A percentile compares a stretch with the other conserved stretches of the same genome.
These are phyloP conservation scores for Xylaria hypoxylon DNA, from an alignment of 2,329 filamentous ascomycete genomes.

Conservation along the genomic window DNA sequence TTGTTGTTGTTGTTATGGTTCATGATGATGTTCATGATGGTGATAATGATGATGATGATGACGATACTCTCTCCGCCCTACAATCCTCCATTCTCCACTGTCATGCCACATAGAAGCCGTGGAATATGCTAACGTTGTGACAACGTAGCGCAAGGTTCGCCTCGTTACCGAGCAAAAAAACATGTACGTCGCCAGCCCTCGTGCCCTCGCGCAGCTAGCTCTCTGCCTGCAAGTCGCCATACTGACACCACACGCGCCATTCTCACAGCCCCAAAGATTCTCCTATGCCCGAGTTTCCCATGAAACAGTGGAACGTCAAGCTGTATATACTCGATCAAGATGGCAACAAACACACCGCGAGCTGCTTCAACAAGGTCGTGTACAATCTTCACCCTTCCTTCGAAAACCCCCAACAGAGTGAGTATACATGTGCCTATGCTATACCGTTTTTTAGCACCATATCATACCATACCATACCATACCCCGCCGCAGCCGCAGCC, in stretches of 20 bases:
- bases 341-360: constrained; percentile 84
- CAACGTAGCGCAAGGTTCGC: constrained; percentile 85
- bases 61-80: not conserved
- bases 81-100: not conserved
- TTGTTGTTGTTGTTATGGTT: too few species aligned
- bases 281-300: constrained; percentile 87
- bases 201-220: not conserved
- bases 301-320: constrained; percentile 91
- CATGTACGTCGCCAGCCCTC: constrained; percentile 70
- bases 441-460: not conserved
- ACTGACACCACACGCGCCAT: constrained; percentile 38
- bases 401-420: constrained; percentile 86
- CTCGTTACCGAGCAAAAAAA: constrained; percentile 91
- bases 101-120: not conserved
- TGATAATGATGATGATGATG: too few species aligned
- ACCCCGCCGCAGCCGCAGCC: too few species aligned
- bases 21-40: too few species aligned
- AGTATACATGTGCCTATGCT: constrained; percentile 50
- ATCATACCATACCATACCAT: too few species aligned
- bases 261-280: constrained; percentile 77
- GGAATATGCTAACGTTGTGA: constrained; percentile 41
- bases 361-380: constrained; percentile 88
- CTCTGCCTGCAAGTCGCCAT: constrained; percentile 23
- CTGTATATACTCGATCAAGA: constrained; percentile 86
- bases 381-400: constrained; percentile 97